Evolutionary conservation across 768 basidiomycete species (phyloP).

Genomic region (Kwoniella botswanensis): DNA sequence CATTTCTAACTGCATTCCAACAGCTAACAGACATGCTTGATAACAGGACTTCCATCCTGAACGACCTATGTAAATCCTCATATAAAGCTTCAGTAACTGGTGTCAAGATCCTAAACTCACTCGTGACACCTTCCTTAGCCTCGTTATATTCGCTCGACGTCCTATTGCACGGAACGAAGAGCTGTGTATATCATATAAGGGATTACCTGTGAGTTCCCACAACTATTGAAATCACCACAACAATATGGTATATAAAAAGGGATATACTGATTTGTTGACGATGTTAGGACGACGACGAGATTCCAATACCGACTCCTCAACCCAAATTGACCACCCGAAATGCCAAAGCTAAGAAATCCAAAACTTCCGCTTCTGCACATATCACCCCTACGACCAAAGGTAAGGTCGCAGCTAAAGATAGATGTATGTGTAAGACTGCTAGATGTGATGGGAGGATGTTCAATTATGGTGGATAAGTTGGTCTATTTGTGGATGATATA

Average conservation of each 20-base stretch:
- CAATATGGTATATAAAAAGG: not conserved
- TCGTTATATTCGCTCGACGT: constrained; percentile 51
- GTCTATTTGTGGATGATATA: not conserved
- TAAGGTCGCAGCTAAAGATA: constrained; percentile 27
- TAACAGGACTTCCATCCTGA: constrained; percentile 55
- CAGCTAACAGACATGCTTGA: constrained; percentile 8
- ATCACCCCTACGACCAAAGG: constrained; percentile 21
- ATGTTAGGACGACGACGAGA: constrained; percentile 23
- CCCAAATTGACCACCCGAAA: constrained; percentile 11
- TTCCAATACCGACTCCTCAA: constrained; percentile 1
- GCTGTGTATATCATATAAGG: constrained; percentile 56
- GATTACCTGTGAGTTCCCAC: constrained; percentile 42
- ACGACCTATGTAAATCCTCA: constrained; percentile 44
- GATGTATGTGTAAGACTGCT: constrained; percentile 31
- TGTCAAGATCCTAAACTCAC: too few relatives aligned
- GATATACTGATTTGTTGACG: not conserved
- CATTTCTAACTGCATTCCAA: not conserved
- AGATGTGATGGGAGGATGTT: constrained; percentile 50
- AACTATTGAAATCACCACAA: not conserved
- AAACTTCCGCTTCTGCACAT: constrained; percentile 27
- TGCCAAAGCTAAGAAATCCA: constrained; percentile 20
- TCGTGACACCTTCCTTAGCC: constrained; percentile 21
- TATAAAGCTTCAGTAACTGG: too few relatives aligned
- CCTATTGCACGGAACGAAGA: constrained; percentile 48
- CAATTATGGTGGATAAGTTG: constrained; percentile 21